phyloP scores from a whole-genome alignment of 208 protist species.

The Leishmania tarentolae region DNA sequence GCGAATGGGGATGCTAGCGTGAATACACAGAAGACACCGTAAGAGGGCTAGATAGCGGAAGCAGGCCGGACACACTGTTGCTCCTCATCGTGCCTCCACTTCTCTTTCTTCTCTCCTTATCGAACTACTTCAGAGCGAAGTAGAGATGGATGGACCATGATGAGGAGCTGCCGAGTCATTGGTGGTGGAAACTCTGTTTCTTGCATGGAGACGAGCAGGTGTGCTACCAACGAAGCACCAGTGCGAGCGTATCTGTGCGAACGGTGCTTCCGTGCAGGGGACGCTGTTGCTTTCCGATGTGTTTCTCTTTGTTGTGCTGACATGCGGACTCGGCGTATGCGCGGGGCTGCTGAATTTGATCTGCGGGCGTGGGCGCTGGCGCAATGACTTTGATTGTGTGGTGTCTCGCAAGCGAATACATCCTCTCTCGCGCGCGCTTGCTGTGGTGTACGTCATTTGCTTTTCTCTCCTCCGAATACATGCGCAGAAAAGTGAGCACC shows the following conservation, averaged over 20 bases:
- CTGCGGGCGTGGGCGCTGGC: not conserved
- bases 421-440: not conserved
- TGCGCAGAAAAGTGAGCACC: not conserved
- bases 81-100: not conserved
- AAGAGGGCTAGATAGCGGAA: not conserved
- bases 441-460: not conserved
- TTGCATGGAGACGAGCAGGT: not conserved
- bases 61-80: no score
- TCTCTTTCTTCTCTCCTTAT: not conserved
- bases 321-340: not conserved
- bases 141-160: not conserved
- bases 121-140: not conserved
- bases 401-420: not conserved
- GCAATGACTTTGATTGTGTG: not conserved
- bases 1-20: not conserved
- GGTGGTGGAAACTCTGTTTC: not conserved
- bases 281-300: constrained; percentile 9
- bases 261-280: not conserved
- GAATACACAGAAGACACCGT: not conserved
- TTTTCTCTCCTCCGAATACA: not conserved
- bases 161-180: not conserved
- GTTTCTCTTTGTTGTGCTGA: not conserved
- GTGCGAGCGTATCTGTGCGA: constrained; percentile 16
- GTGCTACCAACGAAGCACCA: not conserved
- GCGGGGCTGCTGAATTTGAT: not conserved